Base-by-base conservation (phyloP, 768 basidiomycete species). In the Panaeolus cyanescens region DNA sequence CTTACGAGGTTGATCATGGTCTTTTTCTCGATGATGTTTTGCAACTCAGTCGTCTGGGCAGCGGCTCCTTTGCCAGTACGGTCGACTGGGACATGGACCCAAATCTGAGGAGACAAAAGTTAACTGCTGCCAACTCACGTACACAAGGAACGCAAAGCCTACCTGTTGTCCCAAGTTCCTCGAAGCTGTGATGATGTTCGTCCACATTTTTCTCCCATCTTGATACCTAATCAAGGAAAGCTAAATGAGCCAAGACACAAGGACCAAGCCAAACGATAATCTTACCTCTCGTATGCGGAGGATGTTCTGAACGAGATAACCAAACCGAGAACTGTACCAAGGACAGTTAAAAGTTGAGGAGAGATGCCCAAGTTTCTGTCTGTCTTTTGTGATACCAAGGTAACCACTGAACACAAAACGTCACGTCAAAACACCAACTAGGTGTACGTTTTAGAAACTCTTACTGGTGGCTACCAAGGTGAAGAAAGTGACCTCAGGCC, bases 291-390 rank as follows among this genome's bases (percentile, higher is more conserved):
- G 69, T 89, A 89, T 4, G 89, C 88, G 22, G 86, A 87, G 8
- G 87, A 87, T 6, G 88, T 90, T 61, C 90, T 77, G 78, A 91
- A 92, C 0, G 86, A 88, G 54, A 92, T 85, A 58, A 88, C 86
- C 69, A 87, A 75, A 83, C 83, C 88, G 73, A 90, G 84, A 40
- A 90, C 87, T n/a, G 87, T 89, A 83, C 90, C 90, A 37, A 92
- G 77, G 9, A 91, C 89, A 5, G 88, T 87, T 59, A 92, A 76
- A 64, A 89, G 78, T 37, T 75, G 73, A 59, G 76, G 85, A 13
- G 81, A 79, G 60, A 90, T 73, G 1, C 71, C 74, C 13, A 91
- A 78, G 58, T 81, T 73, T 50, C 76, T 75, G 3, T 63, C 54
- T 0, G 86, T 87, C 68, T 81, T 66, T 57, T 81, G 68, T 2